Base-by-base conservation (phyloP, 208 protist species). In the Trypanosoma mega region DNA sequence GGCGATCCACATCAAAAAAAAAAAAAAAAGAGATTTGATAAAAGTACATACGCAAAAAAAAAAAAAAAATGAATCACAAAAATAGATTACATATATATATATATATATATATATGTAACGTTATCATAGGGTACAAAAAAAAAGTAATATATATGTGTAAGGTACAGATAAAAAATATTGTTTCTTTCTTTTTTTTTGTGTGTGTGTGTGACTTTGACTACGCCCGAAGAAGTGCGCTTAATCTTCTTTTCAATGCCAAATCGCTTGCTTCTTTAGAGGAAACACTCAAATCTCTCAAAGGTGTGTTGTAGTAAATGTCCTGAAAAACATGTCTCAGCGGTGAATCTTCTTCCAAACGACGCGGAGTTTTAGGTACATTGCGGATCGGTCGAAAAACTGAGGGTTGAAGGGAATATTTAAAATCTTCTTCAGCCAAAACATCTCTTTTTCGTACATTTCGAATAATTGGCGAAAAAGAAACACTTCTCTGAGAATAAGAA, bases 91-190 rank as follows among this genome's bases (percentile, higher is more conserved):
- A 41, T 27, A 52, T 27, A 11, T 52, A 47, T 24, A 60, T 60
- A 24, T 39, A 11, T 8, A 44, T 29, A 8, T 49, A 11, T 12
- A 23, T 21, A 26, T 33, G 4, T 16, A 52, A 34, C 26, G 18
- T n/a, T 51, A 51, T 26, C 23, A 30, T 14, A 21, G 11, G 4
- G 3, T n/a, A 52, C 12, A 34, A 33, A 52, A 34, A 52, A 52
- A 20, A n/a, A 39, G 47, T 39, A 50, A 50, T 50, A 51, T 27
- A 49, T 27, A 20, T n/a, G n/a, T n/a, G n/a, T n/a, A 34, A 44
- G 69, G 74, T 9, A 78, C 34, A 24, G 23, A 43, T 18, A 55
- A 70, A 18, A 70, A 55, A n/a, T n/a, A n/a, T n/a, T n/a, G n/a
- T n/a, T n/a, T n/a, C n/a, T n/a, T n/a, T n/a, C n/a, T n/a, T n/a